phyloP scores from a whole-genome alignment of 495 filamentous ascomycete species.

The Aspergillus steynii region DNA sequence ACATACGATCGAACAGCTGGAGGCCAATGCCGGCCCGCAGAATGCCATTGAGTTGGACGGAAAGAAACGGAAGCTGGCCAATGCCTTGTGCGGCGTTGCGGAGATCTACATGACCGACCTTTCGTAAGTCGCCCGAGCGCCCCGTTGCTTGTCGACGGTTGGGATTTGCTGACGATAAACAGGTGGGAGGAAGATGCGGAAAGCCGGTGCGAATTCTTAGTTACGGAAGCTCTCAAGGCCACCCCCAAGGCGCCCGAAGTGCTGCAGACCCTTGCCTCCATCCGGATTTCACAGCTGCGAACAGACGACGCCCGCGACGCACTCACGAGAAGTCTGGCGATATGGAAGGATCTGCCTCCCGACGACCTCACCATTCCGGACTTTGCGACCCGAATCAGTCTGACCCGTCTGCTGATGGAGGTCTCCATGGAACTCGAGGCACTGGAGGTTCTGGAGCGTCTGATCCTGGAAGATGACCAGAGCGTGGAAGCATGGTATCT shows the following conservation, averaged over 20 bases:
- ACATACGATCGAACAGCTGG: constrained; percentile 59
- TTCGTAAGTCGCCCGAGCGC: constrained; percentile 41
- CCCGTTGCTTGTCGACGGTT: neutral
- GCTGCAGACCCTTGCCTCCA: constrained; percentile 89
- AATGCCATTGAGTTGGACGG: constrained; percentile 54
- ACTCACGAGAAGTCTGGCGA: constrained; percentile 67
- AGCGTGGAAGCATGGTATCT: constrained; percentile 97
- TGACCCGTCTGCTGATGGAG: constrained; percentile 86
- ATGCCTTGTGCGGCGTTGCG: constrained; percentile 82
- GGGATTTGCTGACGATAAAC: constrained; percentile 13
- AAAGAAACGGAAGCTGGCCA: constrained; percentile 75
- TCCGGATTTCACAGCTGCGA: constrained; percentile 83
- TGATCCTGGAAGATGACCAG: constrained; percentile 85
- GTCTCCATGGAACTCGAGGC: constrained; percentile 82
- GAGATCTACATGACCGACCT: constrained; percentile 99
- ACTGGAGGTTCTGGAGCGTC: constrained; percentile 76
- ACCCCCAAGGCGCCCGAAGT: constrained; percentile 76
- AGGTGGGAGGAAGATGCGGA: constrained; percentile 91
- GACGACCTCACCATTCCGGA: constrained; percentile 68
- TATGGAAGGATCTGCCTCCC: constrained; percentile 76
- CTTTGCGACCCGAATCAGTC: constrained; percentile 78
- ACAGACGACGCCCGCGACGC: constrained; percentile 77
- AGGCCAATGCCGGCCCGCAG: constrained; percentile 37
- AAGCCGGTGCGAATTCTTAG: constrained; percentile 74
- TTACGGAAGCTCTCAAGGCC: constrained; percentile 81